These are phyloP conservation scores for Amanita subjunquillea DNA, from an alignment of 768 basidiomycete genomes.

Conservation along the genomic window DNA sequence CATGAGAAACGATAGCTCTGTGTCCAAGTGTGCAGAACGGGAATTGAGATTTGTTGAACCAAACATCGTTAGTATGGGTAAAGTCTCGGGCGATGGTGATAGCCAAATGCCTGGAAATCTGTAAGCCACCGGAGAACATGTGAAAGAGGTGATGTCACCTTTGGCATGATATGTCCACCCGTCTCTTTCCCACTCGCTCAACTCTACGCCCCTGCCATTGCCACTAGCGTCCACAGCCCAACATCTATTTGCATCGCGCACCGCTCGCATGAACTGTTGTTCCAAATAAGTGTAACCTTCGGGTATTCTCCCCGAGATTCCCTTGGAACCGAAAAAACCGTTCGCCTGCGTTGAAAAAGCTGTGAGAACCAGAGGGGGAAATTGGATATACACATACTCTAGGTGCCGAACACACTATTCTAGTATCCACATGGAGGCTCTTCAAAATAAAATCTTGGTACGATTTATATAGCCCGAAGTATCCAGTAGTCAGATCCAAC, in stretches of 20 bases:
- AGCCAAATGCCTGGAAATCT: conserved; percentile 74
- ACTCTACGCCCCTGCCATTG: conserved; percentile 41
- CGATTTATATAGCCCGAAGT: conserved; percentile 77
- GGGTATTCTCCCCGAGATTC: conserved; percentile 88
- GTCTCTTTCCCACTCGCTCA: conserved; percentile 79
- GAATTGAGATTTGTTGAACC: conserved; percentile 94
- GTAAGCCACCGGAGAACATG: not conserved
- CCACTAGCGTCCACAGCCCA: conserved; percentile 19
- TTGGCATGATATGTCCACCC: conserved; percentile 99
- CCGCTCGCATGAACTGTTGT: conserved; percentile 69
- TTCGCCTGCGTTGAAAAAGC: conserved; percentile 56
- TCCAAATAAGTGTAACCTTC: conserved; percentile 91
- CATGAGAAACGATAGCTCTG: conserved; percentile 85
- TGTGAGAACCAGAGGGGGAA: not conserved
- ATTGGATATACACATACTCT: conserved; percentile 42
- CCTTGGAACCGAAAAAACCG: conserved; percentile 85
- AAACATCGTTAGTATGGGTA: conserved; percentile 72
- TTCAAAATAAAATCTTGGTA: conserved; percentile 70
- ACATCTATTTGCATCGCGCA: conserved; percentile 32
- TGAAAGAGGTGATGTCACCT: conserved; percentile 35
- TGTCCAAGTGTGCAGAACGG: conserved; percentile 83
- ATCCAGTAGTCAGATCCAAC: conserved; percentile 86
- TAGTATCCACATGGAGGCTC: conserved; percentile 42
- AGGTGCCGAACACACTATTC: conserved; percentile 81
- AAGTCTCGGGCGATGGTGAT: conserved; percentile 39